Evolutionary conservation across 179 eudicot species (phyloP).

Genomic region (Actinidia chinensis): DNA sequence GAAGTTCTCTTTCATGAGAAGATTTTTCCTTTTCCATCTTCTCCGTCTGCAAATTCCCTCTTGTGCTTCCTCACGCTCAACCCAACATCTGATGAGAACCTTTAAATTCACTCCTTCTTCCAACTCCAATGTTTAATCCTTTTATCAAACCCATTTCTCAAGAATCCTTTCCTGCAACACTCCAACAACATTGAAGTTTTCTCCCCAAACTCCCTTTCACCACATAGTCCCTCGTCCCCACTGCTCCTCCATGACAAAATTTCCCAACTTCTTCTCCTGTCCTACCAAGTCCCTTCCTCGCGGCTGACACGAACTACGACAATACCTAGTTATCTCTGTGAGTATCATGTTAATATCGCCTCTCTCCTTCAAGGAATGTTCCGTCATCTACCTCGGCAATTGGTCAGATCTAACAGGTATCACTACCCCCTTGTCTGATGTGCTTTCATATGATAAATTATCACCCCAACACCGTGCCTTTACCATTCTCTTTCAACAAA

Average conservation of each 20-base stretch:
- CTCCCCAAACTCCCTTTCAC: no score
- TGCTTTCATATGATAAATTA: not conserved
- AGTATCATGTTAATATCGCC: not conserved
- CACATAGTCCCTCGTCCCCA: no score
- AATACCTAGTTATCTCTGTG: no score
- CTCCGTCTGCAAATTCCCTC: not conserved
- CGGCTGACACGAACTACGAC: no score
- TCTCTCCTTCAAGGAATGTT: not conserved
- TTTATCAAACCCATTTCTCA: not conserved
- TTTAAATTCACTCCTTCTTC: not conserved
- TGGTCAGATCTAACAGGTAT: not conserved
- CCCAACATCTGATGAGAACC: not conserved
- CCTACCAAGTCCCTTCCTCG: no score
- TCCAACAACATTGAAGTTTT: no score
- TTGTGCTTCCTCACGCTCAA: not conserved
- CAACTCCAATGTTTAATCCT: not conserved
- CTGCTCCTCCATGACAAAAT: no score
- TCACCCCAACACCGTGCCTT: no score
- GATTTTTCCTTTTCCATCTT: not conserved
- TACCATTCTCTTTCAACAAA: no score
- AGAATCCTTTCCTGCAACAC: not conserved
- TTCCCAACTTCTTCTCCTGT: no score
- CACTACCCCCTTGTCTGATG: not conserved
- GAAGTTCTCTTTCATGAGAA: not conserved
- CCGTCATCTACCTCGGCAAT: not conserved